These are phyloP conservation scores for Erysimum pusillum DNA, from an alignment of 441 rosid genomes.

Conservation along the genomic window DNA sequence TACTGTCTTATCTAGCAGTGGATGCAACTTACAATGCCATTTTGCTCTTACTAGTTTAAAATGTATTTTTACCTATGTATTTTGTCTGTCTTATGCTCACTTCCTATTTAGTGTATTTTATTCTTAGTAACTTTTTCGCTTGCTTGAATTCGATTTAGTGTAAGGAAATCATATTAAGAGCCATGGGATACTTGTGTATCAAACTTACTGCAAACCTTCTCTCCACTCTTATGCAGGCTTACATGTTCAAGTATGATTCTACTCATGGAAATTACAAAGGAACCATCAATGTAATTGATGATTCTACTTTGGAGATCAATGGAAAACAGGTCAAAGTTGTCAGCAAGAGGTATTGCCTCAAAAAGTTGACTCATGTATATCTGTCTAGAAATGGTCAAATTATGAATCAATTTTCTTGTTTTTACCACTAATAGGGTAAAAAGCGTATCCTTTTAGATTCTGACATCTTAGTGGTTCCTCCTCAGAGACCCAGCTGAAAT, in stretches of 20 bases:
- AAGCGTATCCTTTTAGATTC: constrained; percentile 17
- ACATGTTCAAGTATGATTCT: constrained; percentile 96
- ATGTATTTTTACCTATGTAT: background rate
- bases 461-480: constrained; percentile 41
- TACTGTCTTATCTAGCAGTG: constrained; percentile 1
- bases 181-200: constrained; percentile 6
- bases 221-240: constrained; percentile 65
- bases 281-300: constrained; percentile 77
- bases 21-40: background rate
- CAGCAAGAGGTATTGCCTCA: constrained; percentile 67
- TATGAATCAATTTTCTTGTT: constrained; percentile 3
- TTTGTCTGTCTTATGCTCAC: background rate
- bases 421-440: background rate
- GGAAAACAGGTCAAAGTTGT: constrained; percentile 79
- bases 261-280: constrained; percentile 90
- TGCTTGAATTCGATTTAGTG: background rate
- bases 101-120: background rate
- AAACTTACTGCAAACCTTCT: constrained; percentile 17
- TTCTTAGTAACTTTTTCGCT: constrained; percentile 6
- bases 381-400: background rate
- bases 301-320: constrained; percentile 87
- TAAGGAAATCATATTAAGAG: background rate
- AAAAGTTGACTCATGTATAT: constrained; percentile 6
- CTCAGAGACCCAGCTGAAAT: constrained; percentile 89
- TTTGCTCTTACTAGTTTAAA: background rate